Evolutionary conservation across 225 moss, liverwort and hornwort species (phyloP), one percentile per base, ranked within the genome.

Genomic region (Physcomitrium patens): DNA sequence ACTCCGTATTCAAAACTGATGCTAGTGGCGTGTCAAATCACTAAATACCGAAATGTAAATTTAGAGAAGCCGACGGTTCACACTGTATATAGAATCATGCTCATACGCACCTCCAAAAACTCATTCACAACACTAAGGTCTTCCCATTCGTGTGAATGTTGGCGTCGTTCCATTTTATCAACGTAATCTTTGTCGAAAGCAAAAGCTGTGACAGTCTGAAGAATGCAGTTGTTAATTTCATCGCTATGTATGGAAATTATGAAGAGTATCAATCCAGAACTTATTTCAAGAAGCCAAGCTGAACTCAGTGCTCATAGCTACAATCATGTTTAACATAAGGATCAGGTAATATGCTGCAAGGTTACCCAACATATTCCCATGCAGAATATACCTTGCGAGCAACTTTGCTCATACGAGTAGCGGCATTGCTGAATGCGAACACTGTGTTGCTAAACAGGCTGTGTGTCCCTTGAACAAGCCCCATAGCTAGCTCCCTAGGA

Each of bases 61-160:
- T 37, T 31, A 65, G 5, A 50, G 77, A 56, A 23, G 17, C 47
- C 15, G 18, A 72, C 31, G 52, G 58, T 46, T 43, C 9, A 60
- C 58, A 55, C 41, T 61, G 47, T 73, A 9, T 10, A 69, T 16
- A 67, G 47, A 70, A 26, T 61, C 48, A 67, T 45, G 50, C 22
- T 56, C 62, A 71, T 41, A 68, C 52, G 53, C 58, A 92, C 96
- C 92, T 96, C 94, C 63, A 96, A 68, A 80, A 96, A 96, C 78
- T 96, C 96, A 77, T 94, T 96, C 68, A 96, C 92, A 64, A 96
- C 92, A 77, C 96, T 96, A 48, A 92, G 81, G 73, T 96, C 94
- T 78, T 96, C 90, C 72, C 80, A 75, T 76, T 86, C 92, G 82
- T 96, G 90, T 60, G 81, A 73, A 69, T 87, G 92, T 70, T 90